Percentiles rank a stretch among this genome's conserved stretches.
Evolutionary conservation across 225 moss, liverwort and hornwort species (phyloP).

Genomic region (Sphagnum contortum): DNA sequence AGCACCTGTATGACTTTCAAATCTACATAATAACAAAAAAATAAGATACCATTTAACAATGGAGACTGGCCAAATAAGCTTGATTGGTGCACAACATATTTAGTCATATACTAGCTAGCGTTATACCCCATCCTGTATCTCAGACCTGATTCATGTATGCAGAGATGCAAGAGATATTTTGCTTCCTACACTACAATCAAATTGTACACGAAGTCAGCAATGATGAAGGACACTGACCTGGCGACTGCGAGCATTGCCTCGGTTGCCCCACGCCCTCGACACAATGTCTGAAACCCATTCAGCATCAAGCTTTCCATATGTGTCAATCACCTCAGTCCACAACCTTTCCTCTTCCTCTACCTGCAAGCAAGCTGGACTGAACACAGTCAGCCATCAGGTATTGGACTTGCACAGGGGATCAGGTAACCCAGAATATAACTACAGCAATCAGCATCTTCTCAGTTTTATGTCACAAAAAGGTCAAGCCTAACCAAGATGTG

Average conservation of each 20-base stretch:
- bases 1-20: too few relatives aligned
- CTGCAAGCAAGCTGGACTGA: constrained; percentile 19
- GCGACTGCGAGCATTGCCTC: constrained; percentile 89
- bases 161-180: too few relatives aligned
- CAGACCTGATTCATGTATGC: too few relatives aligned
- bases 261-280: constrained; percentile 90
- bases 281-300: constrained; percentile 95
- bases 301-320: constrained; percentile 63
- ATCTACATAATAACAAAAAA: too few relatives aligned
- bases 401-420: neutral
- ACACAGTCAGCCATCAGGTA: neutral
- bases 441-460: neutral
- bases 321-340: constrained; percentile 79
- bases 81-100: too few relatives aligned
- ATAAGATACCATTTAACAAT: too few relatives aligned
- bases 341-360: constrained; percentile 87
- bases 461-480: neutral
- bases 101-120: too few relatives aligned
- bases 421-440: neutral
- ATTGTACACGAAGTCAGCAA: too few relatives aligned
- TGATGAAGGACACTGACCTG: constrained; percentile 32
- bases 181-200: too few relatives aligned
- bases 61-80: too few relatives aligned
- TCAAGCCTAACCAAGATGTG: too few relatives aligned
- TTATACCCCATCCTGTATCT: too few relatives aligned